phyloP scores from a whole-genome alignment of 2,329 filamentous ascomycete species.

The Pleurostoma richardsiae region DNA sequence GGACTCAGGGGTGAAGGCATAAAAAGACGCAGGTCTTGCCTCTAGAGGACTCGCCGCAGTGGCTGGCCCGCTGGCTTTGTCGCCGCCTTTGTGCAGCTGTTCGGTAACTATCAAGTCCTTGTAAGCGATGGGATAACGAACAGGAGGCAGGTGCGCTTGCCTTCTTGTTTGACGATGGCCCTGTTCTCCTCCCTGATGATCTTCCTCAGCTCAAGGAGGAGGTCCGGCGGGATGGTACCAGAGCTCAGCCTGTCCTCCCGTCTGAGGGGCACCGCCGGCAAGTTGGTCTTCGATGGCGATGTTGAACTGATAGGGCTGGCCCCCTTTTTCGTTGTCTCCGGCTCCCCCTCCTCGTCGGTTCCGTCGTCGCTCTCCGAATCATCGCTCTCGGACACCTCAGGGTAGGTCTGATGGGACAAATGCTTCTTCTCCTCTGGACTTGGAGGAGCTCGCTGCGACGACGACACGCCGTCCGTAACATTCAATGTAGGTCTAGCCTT shows the following conservation, averaged over 20 bases:
- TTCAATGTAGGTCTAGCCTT: neutral
- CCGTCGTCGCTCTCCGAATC: too few species aligned
- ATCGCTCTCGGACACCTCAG: neutral
- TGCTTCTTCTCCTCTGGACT: neutral
- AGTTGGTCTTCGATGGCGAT: neutral
- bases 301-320: neutral
- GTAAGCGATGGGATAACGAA: neutral
- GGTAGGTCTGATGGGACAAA: neutral
- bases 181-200: slow-evolving; percentile 15
- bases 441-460: neutral
- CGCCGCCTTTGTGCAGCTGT: neutral
- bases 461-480: neutral
- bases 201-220: slow-evolving; percentile 13
- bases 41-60: neutral
- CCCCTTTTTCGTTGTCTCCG: too few species aligned
- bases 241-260: neutral
- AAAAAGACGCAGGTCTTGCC: neutral
- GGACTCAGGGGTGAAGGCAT: neutral
- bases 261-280: neutral
- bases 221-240: slow-evolving; percentile 8
- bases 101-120: neutral
- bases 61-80: neutral
- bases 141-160: neutral
- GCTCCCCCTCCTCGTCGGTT: too few species aligned
- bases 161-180: neutral